phyloP scores from a whole-genome alignment of 805 yeast species.

The Saccharomycodes ludwigii region DNA sequence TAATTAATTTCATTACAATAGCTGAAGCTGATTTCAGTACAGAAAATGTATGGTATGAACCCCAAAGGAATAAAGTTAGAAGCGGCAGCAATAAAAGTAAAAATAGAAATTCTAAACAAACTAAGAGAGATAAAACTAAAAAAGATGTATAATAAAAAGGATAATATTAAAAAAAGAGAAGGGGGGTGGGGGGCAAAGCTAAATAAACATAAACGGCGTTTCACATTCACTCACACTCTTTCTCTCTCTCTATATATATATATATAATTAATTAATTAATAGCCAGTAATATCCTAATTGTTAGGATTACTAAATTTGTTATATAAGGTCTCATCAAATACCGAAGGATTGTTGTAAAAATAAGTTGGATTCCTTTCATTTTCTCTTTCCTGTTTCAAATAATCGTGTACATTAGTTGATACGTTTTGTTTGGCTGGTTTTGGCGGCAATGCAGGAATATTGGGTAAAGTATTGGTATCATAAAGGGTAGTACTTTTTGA shows the following conservation, averaged over 20 bases:
- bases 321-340: slow-evolving; percentile 36
- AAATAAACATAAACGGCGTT: no score
- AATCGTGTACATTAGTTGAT: slow-evolving; percentile 3
- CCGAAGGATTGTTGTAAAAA: slow-evolving; percentile 39
- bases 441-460: slow-evolving; percentile 10
- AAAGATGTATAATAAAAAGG: background rate
- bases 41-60: slow-evolving; percentile 23
- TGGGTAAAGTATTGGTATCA: background rate
- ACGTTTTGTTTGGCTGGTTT: slow-evolving; percentile 14
- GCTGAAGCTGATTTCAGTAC: slow-evolving; percentile 37
- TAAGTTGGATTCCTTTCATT: slow-evolving; percentile 24
- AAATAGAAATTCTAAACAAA: background rate
- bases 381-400: slow-evolving; percentile 14
- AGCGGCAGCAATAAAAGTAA: no score
- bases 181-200: no score
- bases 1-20: slow-evolving; percentile 51
- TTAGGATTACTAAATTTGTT: slow-evolving; percentile 20
- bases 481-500: background rate
- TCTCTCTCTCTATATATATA: no score
- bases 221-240: no score
- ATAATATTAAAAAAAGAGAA: background rate
- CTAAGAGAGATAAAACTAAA: background rate
- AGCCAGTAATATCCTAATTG: background rate
- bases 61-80: slow-evolving; percentile 6
- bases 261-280: no score